Percentiles rank a stretch among this genome's conserved stretches.
phyloP scores from a whole-genome alignment of 164 flowering plant genomes.

The Euptelea pleiosperma region DNA sequence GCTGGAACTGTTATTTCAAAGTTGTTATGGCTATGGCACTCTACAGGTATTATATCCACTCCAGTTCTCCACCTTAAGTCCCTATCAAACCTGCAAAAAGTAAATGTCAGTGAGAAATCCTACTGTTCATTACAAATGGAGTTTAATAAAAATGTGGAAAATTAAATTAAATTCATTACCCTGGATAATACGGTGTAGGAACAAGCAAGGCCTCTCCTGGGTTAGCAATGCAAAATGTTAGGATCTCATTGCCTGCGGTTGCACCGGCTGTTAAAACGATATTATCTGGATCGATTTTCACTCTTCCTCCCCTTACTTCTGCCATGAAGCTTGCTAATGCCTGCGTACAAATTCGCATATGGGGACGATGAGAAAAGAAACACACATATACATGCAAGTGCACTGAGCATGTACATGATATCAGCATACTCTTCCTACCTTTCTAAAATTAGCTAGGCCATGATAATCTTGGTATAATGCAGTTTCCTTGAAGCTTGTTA shows the following conservation, averaged over 20 bases:
- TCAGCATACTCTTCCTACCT: background rate
- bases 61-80: constrained; percentile 64
- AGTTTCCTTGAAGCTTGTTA: constrained; percentile 7
- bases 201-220: constrained; percentile 66
- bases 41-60: constrained; percentile 69
- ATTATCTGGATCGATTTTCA: constrained; percentile 43
- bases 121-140: too few species aligned
- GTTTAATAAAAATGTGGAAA: too few species aligned
- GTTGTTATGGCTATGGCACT: constrained; percentile 64
- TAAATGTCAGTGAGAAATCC: too few species aligned
- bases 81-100: constrained; percentile 66
- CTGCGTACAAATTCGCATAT: constrained; percentile 35
- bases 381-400: too few species aligned
- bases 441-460: constrained; percentile 11
- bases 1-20: constrained; percentile 50
- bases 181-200: constrained; percentile 74
- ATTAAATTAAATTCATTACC: constrained; percentile 37
- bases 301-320: constrained; percentile 33
- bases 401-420: too few species aligned
- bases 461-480: constrained; percentile 16
- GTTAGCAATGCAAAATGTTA: constrained; percentile 64
- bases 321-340: constrained; percentile 64
- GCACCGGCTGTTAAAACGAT: constrained; percentile 59
- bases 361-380: too few species aligned
- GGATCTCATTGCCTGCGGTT: constrained; percentile 56